Conservation (phyloP, 2,329 filamentous ascomycete species). For the Aureobasidium sp. region DNA sequence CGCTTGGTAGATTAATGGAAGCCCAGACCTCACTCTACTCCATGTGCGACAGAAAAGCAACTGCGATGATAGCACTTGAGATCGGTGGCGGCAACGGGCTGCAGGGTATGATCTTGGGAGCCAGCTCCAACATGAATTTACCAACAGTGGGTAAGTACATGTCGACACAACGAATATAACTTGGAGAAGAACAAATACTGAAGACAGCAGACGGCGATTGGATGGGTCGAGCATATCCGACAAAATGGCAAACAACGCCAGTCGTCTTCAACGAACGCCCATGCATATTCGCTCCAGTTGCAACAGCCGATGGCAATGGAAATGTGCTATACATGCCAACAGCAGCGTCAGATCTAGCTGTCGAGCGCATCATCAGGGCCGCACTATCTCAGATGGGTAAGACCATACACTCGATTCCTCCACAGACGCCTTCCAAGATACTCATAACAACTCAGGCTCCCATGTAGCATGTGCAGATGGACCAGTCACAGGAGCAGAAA, state of each 20-base stretch:
- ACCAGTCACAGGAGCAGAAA: constrained; percentile 33
- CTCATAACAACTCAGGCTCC: constrained; percentile 20
- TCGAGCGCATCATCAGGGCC: constrained; percentile 33
- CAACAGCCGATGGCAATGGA: constrained; percentile 36
- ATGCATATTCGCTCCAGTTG: constrained; percentile 35
- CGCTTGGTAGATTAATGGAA: constrained; percentile 25
- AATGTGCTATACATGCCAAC: constrained; percentile 35
- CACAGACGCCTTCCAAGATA: neutral
- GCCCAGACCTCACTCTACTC: constrained; percentile 32
- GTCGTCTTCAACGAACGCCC: constrained; percentile 35
- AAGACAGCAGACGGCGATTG: constrained; percentile 40
- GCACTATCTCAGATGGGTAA: constrained; percentile 31
- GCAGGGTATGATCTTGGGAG: constrained; percentile 33
- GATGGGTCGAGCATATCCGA: constrained; percentile 45
- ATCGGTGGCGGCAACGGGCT: constrained; percentile 44
- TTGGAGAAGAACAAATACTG: neutral
- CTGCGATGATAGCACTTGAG: constrained; percentile 36
- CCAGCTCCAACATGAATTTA: constrained; percentile 34
- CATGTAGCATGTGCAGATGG: constrained; percentile 32
- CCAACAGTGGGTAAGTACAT: constrained; percentile 22
- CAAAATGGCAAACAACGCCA: constrained; percentile 38
- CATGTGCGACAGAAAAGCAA: constrained; percentile 29
- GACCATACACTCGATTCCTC: neutral
- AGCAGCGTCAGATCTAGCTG: constrained; percentile 32
- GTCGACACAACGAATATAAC: too few relatives aligned